Base-by-base conservation (phyloP, 2,329 filamentous ascomycete species). In the Albifimbria verrucaria region DNA sequence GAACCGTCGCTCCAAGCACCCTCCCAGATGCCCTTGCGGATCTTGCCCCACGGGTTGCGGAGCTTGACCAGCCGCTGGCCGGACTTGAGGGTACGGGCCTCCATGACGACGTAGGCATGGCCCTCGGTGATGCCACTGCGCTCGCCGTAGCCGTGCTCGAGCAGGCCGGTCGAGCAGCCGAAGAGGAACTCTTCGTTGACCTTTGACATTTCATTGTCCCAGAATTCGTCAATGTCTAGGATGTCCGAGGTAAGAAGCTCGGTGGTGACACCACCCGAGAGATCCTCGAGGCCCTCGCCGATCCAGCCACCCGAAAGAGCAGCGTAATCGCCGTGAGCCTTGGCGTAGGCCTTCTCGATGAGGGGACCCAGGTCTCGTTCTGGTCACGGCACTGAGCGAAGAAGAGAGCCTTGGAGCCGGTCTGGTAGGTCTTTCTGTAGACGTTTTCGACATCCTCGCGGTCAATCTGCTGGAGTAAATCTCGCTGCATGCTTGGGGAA, bases 291-390 rank as follows among this genome's bases (percentile, higher is more conserved):
- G 2, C 75, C 81, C 62, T 84, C 81, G 5, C 81, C 87, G 18
- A 87, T 86, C 70, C 85, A 90, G 7, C 88, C 88, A 22, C 88
- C 87, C 28, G 85, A 77, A 36, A 92, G 83, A 0, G 87, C 82
- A 17, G 77, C 82, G 60, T 88, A 92, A 60, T 92, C 89, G 3
- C 89, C 89, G 61, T 94, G 90, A 0, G 88, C 88, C 68, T 94
- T 94, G 20, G 90, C 90, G 65, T 89, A 93, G 1, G 90, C 90
- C 68, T 93, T 93, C 63, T 93, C 89, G 2, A 92, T 74, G 22
- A 94, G 72, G 0, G 89, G 5, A 93, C 77, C 90, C 90, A 94
- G 0, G 89, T 93, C 68, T 93, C 89, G 63, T 91, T 90, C 28
- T 86, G 82, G 57, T 90, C 83, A 55, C 81, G 81, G 70, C 87